Evolutionary conservation across 164 flowering plant species (phyloP).

Genomic region (Warburgia ugandensis): DNA sequence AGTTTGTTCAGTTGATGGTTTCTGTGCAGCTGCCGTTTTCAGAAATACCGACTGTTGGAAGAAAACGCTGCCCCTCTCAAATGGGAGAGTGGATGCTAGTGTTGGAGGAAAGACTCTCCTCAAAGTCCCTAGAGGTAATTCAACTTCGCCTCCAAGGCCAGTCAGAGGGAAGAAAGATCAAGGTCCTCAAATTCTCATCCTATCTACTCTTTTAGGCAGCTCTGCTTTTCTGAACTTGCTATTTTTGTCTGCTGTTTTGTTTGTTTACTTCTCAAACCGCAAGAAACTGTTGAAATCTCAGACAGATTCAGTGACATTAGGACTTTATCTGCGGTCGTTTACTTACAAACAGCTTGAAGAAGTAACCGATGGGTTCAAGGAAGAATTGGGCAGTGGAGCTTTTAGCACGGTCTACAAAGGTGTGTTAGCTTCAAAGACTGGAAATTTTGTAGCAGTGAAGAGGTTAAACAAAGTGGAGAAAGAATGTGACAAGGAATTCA

Average conservation of each 20-base stretch:
- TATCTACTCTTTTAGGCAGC: conserved; percentile 14
- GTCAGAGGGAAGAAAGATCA: neutral
- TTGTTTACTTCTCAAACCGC: neutral
- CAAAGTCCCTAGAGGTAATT: conserved; percentile 16
- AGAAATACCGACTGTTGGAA: conserved; percentile 25
- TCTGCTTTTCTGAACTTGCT: conserved; percentile 14
- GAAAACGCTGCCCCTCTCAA: conserved; percentile 32
- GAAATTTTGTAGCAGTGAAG: conserved; percentile 18
- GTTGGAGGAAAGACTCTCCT: conserved; percentile 10
- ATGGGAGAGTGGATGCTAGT: conserved; percentile 14
- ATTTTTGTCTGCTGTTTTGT: neutral
- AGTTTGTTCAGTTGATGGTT: conserved; percentile 43
- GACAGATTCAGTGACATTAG: neutral
- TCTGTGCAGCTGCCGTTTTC: conserved; percentile 39
- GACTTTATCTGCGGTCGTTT: conserved; percentile 1
- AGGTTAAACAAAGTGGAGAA: conserved; percentile 12
- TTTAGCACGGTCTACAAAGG: conserved; percentile 25
- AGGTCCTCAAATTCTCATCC: conserved; percentile 4
- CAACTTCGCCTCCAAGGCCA: neutral
- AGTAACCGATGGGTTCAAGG: conserved; percentile 19
- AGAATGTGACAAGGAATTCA: conserved; percentile 20
- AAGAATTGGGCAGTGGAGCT: conserved; percentile 23
- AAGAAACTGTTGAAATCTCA: neutral
- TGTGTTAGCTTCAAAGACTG: neutral
- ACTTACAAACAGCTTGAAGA: conserved; percentile 18